phyloP scores from a whole-genome alignment of 371 early-diverging fungal species.

The Basidiobolus meristosporus region DNA sequence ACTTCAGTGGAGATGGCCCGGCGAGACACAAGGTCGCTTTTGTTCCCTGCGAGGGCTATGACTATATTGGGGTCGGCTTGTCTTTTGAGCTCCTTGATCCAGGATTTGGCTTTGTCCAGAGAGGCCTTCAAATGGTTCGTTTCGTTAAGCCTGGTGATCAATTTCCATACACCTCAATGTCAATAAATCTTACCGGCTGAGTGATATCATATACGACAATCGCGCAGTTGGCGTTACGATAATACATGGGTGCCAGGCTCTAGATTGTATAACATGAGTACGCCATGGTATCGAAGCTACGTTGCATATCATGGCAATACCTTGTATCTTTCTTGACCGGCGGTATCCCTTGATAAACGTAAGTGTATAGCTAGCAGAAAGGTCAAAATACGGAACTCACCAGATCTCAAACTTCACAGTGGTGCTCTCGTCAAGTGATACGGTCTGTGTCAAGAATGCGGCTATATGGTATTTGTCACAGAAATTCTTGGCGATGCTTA shows the following conservation, averaged over 20 bases:
- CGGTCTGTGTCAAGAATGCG: conserved; percentile 63
- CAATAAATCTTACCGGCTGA: conserved; percentile 36
- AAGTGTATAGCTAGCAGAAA: not conserved
- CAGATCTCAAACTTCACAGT: conserved; percentile 80
- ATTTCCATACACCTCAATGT: too few species aligned
- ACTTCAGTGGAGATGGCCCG: conserved; percentile 44
- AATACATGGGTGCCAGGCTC: conserved; percentile 98
- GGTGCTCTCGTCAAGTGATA: conserved; percentile 41
- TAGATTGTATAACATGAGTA: conserved; percentile 7
- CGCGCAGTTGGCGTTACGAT: conserved; percentile 91
- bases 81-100: conserved; percentile 95
- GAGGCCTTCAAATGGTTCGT: conserved; percentile 4
- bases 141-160: too few species aligned
- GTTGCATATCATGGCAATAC: too few species aligned
- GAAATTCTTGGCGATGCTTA: not conserved
- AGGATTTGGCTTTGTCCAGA: conserved; percentile 93
- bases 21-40: conserved; percentile 67
- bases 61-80: conserved; percentile 91
- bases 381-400: conserved; percentile 11
- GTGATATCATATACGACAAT: conserved; percentile 97
- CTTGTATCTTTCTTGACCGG: conserved; percentile 89
- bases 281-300: too few species aligned
- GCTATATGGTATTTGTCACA: conserved; percentile 18
- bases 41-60: conserved; percentile 93
- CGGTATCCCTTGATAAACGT: conserved; percentile 67